Base-by-base conservation (phyloP, 352 stramenopile species). In the Pythium phragmiticola region DNA sequence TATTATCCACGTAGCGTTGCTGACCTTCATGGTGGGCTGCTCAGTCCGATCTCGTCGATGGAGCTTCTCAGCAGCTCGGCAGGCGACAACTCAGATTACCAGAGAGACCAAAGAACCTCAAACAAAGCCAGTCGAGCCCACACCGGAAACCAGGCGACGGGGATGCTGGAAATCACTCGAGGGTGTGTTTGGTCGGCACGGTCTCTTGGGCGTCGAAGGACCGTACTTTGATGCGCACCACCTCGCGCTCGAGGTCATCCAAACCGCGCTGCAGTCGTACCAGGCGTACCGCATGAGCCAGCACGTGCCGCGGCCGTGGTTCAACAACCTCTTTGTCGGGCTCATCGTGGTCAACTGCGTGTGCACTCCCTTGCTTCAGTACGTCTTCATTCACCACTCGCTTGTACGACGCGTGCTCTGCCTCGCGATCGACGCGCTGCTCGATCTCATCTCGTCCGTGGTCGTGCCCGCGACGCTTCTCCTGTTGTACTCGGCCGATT, bases 251-350 rank as follows among this genome's bases (percentile, higher is more conserved):
- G 60, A 67, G 45, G 2, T 56, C 26, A n/a, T 56, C 5, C 43
- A 67, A 26, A 67, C 43, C 2, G 45, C 14, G 3, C 33, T 67
- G 12, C 60, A 67, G 60, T 60, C 60, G 8, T 30, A 49, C 16
- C 52, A 61, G 23, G 60, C 51, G 34, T 67, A 67, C 45, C 60
- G 52, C 16, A 67, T 67, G 60, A 57, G 42, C 23, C 34, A 52
- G 28, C 47, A 59, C 48, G 47, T 68, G 1, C 61, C 61, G 2
- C 53, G 61, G 1, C 26, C 43, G 28, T 68, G 61, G 61, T 54
- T 30, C 4, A 63, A 63, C 48, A 19, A n/a, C 1, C 26, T 57
- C n/a, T 51, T 57, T 4, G 47, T 68, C 33, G 16, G n/a, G 2
- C 19, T 67, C 0, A 36, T 67, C 28, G 60, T 61, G 7, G 8